Base-by-base conservation (phyloP, 805 yeast species). In the Kodamaea jinghongensis region DNA sequence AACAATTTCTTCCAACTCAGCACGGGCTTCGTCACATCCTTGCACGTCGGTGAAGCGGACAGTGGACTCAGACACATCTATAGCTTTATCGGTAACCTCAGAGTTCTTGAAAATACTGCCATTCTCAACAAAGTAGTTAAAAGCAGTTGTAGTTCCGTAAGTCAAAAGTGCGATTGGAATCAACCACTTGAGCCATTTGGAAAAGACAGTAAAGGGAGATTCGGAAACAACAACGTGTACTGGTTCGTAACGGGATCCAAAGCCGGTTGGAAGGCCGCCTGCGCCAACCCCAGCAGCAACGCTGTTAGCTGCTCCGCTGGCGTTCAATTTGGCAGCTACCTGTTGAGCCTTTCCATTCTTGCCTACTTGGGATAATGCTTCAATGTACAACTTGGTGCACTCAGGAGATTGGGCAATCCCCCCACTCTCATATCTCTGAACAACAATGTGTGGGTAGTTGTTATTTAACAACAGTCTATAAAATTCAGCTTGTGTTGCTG, bases 21-120 rank as follows among this genome's bases (percentile, higher is more conserved):
- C 87, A 55, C 97, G 81, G 3, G 99, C 99, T 69, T 93, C 99
- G 64, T 95, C 99, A 46, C 91, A 95, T 42, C 99, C 99, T 56
- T 90, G 83, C 26, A 95, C 98, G 60, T 93, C 99, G 32, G 81
- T 78, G 61, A 93, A 93, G 58, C 81, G 82, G 28, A 90, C 97
- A 29, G 85, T 85, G 4, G 91, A 84, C 59, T 83, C 84, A 14
- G 87, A 78, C 38, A 86, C 89, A 52, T 89, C 96, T 31, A 87
- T 83, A 3, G 87, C 74, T 56, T 86, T 84, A 49, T 86, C 93
- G 28, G 79, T 80, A 11, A 79, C 77, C 48, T 85, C 89, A 10
- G 84, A 62, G 49, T 76, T 74, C 54, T 86, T 86, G 65, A 89
- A 74, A 15, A 91, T 81, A 31, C 93, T 82, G 11, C 91, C 86